Base-by-base conservation (phyloP, 129 eudicot genomes). In the Gnaphalium uliginosum region DNA sequence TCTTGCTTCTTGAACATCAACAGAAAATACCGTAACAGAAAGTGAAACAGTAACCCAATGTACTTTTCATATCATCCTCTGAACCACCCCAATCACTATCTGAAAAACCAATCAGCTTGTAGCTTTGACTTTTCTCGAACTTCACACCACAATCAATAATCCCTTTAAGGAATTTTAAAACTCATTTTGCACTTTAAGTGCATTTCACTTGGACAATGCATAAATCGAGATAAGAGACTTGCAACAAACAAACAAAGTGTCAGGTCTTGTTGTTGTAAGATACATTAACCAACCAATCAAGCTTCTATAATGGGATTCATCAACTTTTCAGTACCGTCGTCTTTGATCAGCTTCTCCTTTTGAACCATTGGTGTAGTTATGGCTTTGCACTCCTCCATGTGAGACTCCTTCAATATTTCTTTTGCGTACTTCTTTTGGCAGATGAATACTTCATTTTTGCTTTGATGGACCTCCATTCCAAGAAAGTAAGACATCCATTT, bases 401-500 rank as follows among this genome's bases (percentile, higher is more conserved):
- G 3, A 23, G 71, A 71, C 8, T 77, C 77, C 37, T 51, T 71
- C 14, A 71, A 33, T 22, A 81, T 62, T 14, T 76, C 81, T 9
- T 61, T 37, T 1, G 69, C 78, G 53, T n/a, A n/a, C n/a, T n/a
- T n/a, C 18, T 54, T 41, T 26, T 81, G 71, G 10, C 78, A 46
- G 3, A 81, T 51, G 7, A 76, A 69, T 1, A 81, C 61, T 9
- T 50, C 66, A 24, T 53, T 32, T 18, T 21, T 6, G 8, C 6
- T 39, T 57, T 82, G 79, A 7, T 63, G 14, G 8, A 76, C 33
- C 43, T 81, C 78, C 62, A 83, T 68, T 23, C 83, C 83, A 33
- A 83, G 74, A 59, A 68, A 83, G 22, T 54, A 78, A 0, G 68
- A 5, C 73, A 83, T 63, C 71, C 79, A 82, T 76, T 21, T 77